phyloP scores from a whole-genome alignment of 1,139 yeast genomes.

The Suhomyces terraborum region DNA sequence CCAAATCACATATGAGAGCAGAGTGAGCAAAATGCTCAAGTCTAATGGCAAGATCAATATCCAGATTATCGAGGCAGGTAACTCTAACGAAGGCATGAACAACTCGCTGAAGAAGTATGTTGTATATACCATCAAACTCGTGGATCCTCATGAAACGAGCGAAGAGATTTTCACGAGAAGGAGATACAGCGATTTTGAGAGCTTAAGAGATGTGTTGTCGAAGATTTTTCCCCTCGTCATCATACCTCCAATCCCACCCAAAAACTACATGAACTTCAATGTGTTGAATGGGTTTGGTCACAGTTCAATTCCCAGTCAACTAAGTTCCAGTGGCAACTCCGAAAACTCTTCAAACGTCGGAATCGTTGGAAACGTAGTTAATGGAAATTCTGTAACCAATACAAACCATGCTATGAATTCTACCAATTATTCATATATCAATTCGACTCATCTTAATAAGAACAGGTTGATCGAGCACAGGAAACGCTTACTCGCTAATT shows the following conservation, averaged over 20 bases:
- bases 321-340: slow-evolving; percentile 7
- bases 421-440: slow-evolving; percentile 40
- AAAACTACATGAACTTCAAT: slow-evolving; percentile 56
- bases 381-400: slow-evolving; percentile 5
- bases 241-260: slow-evolving; percentile 95
- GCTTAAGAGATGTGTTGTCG: slow-evolving; percentile 66
- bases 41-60: slow-evolving; percentile 41
- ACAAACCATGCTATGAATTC: slow-evolving; percentile 7
- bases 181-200: slow-evolving; percentile 90
- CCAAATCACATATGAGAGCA: slow-evolving; percentile 39
- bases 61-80: slow-evolving; percentile 73
- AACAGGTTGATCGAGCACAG: slow-evolving; percentile 57
- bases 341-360: slow-evolving; percentile 10
- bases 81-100: slow-evolving; percentile 68
- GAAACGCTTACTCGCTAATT: slow-evolving; percentile 74
- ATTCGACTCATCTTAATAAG: slow-evolving; percentile 46
- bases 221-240: slow-evolving; percentile 79
- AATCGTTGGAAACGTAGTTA: slow-evolving; percentile 8
- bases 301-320: slow-evolving; percentile 3
- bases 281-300: slow-evolving; percentile 36
- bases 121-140: slow-evolving; percentile 72
- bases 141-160: slow-evolving; percentile 30
- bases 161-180: slow-evolving; percentile 69
- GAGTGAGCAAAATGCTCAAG: slow-evolving; percentile 39
- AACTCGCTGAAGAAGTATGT: slow-evolving; percentile 67